These are phyloP conservation scores for Fragilaria crotonensis DNA, from an alignment of 108 stramenopile genomes.

Conservation along the genomic window DNA sequence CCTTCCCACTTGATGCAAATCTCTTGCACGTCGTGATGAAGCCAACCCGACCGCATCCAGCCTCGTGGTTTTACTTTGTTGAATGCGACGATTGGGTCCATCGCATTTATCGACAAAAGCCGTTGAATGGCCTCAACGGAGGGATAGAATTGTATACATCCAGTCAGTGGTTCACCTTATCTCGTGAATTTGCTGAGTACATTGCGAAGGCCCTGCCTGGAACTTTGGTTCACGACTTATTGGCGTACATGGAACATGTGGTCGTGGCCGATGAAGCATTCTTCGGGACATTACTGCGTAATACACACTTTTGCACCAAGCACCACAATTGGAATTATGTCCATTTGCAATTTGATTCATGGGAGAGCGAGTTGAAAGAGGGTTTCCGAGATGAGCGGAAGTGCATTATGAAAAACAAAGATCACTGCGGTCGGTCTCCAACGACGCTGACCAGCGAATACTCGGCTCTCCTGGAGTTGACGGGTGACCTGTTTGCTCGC, in stretches of 20 bases:
- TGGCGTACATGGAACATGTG: constrained; percentile 77
- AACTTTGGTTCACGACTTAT: constrained; percentile 63
- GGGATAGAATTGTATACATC: constrained; percentile 80
- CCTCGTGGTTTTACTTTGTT: constrained; percentile 89
- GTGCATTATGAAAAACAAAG: constrained; percentile 79
- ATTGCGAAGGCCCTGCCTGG: constrained; percentile 61
- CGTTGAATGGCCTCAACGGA: constrained; percentile 38
- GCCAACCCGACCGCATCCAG: constrained; percentile 49
- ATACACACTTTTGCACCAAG: constrained; percentile 78
- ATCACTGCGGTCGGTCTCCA: constrained; percentile 87
- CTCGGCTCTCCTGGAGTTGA: constrained; percentile 70
- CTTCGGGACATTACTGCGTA: constrained; percentile 88
- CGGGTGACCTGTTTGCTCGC: constrained; percentile 80
- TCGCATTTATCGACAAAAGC: constrained; percentile 82
- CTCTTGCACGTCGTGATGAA: constrained; percentile 72
- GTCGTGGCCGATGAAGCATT: constrained; percentile 95
- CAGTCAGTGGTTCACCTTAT: constrained; percentile 91
- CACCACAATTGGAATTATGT: constrained; percentile 88
- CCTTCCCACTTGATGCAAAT: constrained; percentile 80
- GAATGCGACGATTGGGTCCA: constrained; percentile 93
- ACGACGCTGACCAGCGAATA: constrained; percentile 83
- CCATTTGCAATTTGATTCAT: constrained; percentile 87
- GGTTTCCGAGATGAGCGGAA: constrained; percentile 68
- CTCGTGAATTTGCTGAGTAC: constrained; percentile 84
- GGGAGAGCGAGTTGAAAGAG: constrained; percentile 76